Conservation (phyloP, 345 rosid genomes). For the Pistacia integerrima region DNA sequence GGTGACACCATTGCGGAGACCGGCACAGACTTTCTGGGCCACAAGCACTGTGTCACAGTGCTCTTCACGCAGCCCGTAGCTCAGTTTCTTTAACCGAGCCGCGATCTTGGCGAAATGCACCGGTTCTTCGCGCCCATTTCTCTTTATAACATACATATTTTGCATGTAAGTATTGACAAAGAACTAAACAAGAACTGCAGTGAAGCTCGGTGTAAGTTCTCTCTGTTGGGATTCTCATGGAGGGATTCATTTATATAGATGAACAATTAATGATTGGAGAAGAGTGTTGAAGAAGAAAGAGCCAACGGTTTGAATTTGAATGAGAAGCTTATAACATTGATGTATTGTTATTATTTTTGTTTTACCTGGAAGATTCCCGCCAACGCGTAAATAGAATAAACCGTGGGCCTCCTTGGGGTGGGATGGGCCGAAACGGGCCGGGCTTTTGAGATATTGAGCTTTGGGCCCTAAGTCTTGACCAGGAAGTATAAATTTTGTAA, state of each 20-base stretch:
- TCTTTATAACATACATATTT: slow-evolving; percentile 73
- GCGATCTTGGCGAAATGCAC: slow-evolving; percentile 91
- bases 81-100: slow-evolving; percentile 80
- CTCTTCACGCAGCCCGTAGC: slow-evolving; percentile 75
- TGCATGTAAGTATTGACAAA: too few relatives aligned
- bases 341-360: background rate
- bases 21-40: slow-evolving; percentile 87
- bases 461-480: background rate
- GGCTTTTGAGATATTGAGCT: background rate
- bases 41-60: slow-evolving; percentile 92
- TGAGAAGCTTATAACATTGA: background rate
- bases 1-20: slow-evolving; percentile 89
- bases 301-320: slow-evolving; percentile 14
- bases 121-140: slow-evolving; percentile 76
- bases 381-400: background rate
- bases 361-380: slow-evolving; percentile 15
- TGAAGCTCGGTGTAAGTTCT: background rate
- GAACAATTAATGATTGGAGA: background rate
- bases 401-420: too few relatives aligned
- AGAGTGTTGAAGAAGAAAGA: slow-evolving; percentile 13
- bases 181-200: background rate
- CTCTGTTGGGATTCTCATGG: slow-evolving; percentile 1
- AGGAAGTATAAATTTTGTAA: too few relatives aligned
- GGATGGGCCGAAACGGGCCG: background rate
- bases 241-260: background rate